Percentiles rank a stretch among this genome's conserved stretches.
Conservation (phyloP, 1,139 yeast species). For the Candida glucosophila region DNA sequence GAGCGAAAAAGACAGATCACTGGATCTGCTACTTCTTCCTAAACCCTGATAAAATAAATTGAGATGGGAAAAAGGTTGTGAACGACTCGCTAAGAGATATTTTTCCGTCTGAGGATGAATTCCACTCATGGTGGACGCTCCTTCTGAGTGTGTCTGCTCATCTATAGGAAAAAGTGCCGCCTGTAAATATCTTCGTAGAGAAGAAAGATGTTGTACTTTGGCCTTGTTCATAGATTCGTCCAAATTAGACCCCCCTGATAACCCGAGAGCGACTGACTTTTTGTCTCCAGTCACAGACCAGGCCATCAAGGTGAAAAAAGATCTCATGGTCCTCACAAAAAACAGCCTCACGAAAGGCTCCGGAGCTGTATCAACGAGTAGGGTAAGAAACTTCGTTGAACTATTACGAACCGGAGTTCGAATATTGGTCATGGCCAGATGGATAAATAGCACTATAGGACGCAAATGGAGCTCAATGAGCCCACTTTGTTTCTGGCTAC, state of each 20-base stretch:
- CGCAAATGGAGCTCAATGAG: slow-evolving; percentile 62
- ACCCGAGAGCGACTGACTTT: slow-evolving; percentile 35
- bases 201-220: slow-evolving; percentile 33
- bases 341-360: slow-evolving; percentile 46
- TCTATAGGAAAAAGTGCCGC: slow-evolving; percentile 24
- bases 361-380: slow-evolving; percentile 40
- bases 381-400: slow-evolving; percentile 53
- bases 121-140: slow-evolving; percentile 7
- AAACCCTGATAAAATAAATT: slow-evolving; percentile 43
- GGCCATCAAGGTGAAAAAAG: slow-evolving; percentile 49
- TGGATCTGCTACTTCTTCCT: slow-evolving; percentile 1
- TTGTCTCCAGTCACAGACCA: slow-evolving; percentile 47
- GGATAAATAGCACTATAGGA: slow-evolving; percentile 63
- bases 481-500: slow-evolving; percentile 44
- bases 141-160: slow-evolving; percentile 3
- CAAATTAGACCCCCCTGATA: slow-evolving; percentile 35
- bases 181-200: slow-evolving; percentile 32
- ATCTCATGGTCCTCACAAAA: slow-evolving; percentile 51
- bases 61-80: slow-evolving; percentile 55
- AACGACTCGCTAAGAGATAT: slow-evolving; percentile 44
- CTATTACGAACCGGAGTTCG: slow-evolving; percentile 64
- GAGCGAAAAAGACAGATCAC: slow-evolving; percentile 21
- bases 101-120: slow-evolving; percentile 39
- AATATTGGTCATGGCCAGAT: slow-evolving; percentile 92
- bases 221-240: slow-evolving; percentile 33